These are phyloP conservation scores for Ilyonectria destructans DNA, from an alignment of 2,329 filamentous ascomycete species.

Conservation along the genomic window DNA sequence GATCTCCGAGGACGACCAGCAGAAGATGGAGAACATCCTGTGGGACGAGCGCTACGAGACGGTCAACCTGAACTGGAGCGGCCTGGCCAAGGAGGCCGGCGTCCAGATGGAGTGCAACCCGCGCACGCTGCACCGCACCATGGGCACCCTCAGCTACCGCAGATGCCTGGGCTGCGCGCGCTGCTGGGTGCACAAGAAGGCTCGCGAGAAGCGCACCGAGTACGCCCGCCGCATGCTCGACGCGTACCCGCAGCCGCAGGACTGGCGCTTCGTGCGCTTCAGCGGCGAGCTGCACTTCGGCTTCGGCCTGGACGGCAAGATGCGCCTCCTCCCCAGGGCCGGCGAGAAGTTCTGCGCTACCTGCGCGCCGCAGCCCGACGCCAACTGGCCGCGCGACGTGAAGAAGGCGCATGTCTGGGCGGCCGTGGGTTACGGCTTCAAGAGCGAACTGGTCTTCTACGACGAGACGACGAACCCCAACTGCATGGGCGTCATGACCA, in stretches of 20 bases:
- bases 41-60: slow-evolving; percentile 55
- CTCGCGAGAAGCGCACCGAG: slow-evolving; percentile 54
- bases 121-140: slow-evolving; percentile 56
- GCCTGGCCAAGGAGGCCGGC: slow-evolving; percentile 54
- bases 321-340: slow-evolving; percentile 54
- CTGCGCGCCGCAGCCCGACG: slow-evolving; percentile 47
- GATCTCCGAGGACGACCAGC: slow-evolving; percentile 54
- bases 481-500: slow-evolving; percentile 51
- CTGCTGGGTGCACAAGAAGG: slow-evolving; percentile 51
- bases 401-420: slow-evolving; percentile 56
- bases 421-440: slow-evolving; percentile 56
- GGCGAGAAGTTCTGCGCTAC: slow-evolving; percentile 54
- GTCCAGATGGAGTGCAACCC: slow-evolving; percentile 53
- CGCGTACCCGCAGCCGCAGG: slow-evolving; percentile 49
- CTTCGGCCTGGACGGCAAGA: slow-evolving; percentile 56
- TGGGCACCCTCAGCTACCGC: slow-evolving; percentile 57
- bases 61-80: slow-evolving; percentile 54
- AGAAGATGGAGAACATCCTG: slow-evolving; percentile 57
- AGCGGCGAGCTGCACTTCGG: slow-evolving; percentile 58
- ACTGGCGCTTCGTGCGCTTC: slow-evolving; percentile 56
- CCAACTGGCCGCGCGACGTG: slow-evolving; percentile 54
- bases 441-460: slow-evolving; percentile 58
- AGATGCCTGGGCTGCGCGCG: slow-evolving; percentile 54
- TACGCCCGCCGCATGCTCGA: slow-evolving; percentile 55
- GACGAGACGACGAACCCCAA: slow-evolving; percentile 55